Percentiles rank a stretch among this genome's conserved stretches.
Evolutionary conservation across 2,329 filamentous ascomycete species (phyloP).

Genomic region (Sporothrix globosa): DNA sequence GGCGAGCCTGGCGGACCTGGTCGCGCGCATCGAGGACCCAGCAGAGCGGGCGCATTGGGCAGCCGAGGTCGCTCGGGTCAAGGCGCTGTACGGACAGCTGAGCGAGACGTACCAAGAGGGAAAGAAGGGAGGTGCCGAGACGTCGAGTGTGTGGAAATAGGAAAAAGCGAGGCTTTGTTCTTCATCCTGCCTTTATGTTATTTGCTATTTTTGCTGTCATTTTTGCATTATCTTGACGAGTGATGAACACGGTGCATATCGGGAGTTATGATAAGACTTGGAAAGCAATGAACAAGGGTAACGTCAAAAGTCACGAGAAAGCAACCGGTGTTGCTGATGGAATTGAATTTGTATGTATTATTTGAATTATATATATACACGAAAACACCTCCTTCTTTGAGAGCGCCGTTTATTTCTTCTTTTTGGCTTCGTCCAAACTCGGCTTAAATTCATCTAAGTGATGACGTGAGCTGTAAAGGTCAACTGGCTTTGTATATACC

Average conservation of each 20-base stretch:
- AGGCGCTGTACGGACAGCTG: slow-evolving; percentile 52
- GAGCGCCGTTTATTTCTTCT: neutral
- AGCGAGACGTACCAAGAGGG: slow-evolving; percentile 55
- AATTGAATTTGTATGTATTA: neutral
- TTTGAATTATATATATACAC: neutral
- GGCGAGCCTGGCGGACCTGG: slow-evolving; percentile 49
- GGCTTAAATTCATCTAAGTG: neutral
- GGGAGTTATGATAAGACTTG: slow-evolving; percentile 28
- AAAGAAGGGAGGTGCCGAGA: slow-evolving; percentile 49
- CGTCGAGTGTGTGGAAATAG: slow-evolving; percentile 55
- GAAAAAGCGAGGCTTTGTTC: neutral
- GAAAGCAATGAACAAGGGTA: slow-evolving; percentile 27
- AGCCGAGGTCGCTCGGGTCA: slow-evolving; percentile 53
- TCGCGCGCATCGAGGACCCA: slow-evolving; percentile 45
- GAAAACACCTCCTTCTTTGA: neutral
- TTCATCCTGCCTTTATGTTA: neutral
- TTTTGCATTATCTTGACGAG: neutral
- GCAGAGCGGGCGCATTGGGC: slow-evolving; percentile 44
- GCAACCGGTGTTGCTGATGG: slow-evolving; percentile 24
- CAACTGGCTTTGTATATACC: neutral
- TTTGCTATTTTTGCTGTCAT: neutral
- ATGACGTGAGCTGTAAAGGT: neutral
- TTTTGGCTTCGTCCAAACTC: neutral
- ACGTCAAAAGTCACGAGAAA: slow-evolving; percentile 27
- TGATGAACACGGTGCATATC: slow-evolving; percentile 20